phyloP scores from a whole-genome alignment of 2,329 filamentous ascomycete species.

The Neonectria sp. region DNA sequence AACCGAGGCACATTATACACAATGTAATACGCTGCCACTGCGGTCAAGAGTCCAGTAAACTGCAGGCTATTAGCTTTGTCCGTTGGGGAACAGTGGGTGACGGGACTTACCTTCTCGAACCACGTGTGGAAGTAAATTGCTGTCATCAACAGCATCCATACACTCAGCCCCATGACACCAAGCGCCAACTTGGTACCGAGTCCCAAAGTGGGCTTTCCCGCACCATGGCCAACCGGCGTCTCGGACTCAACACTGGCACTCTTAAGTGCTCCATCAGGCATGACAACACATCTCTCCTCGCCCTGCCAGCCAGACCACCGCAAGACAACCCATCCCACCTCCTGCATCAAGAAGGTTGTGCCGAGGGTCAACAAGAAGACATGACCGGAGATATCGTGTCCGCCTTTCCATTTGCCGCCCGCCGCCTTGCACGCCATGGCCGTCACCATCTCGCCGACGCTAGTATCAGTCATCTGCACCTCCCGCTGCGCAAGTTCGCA shows the following conservation, averaged over 20 bases:
- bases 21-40: constrained; percentile 61
- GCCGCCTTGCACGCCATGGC: constrained; percentile 85
- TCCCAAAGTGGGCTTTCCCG: constrained; percentile 54
- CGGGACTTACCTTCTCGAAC: constrained; percentile 87
- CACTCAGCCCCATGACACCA: constrained; percentile 78
- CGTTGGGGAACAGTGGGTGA: fast-evolving
- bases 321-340: constrained; percentile 75
- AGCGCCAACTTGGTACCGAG: constrained; percentile 70
- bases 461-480: constrained; percentile 61
- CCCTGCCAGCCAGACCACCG: constrained; percentile 57
- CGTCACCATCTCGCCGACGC: constrained; percentile 72
- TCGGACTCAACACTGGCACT: constrained; percentile 66
- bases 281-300: constrained; percentile 78
- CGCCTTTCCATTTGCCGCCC: constrained; percentile 90
- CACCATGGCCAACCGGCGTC: constrained; percentile 41
- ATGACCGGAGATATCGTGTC: constrained; percentile 96
- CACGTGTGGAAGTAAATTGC: constrained; percentile 99
- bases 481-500: constrained; percentile 75
- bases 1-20: constrained; percentile 69
- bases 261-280: constrained; percentile 77
- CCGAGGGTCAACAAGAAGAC: constrained; percentile 93
- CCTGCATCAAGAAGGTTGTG: constrained; percentile 85
- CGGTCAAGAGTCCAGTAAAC: constrained; percentile 69
- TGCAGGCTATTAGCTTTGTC: constrained; percentile 50
- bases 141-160: constrained; percentile 99